Evolutionary conservation across 2,329 filamentous ascomycete species (phyloP).

Genomic region (Botrytis fragariae): DNA sequence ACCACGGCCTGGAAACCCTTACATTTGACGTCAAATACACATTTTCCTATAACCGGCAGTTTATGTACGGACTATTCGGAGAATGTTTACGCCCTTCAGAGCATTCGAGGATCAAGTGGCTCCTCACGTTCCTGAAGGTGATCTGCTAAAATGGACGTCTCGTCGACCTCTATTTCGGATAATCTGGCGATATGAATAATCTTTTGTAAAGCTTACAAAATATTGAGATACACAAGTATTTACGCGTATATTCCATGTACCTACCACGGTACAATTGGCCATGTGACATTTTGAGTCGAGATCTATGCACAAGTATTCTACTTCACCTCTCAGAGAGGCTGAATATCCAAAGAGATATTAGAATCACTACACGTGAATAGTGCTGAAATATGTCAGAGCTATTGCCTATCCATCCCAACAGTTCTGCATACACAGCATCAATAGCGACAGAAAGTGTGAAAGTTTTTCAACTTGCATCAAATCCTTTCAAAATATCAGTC

Average conservation of each 20-base stretch:
- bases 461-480: conserved; percentile 15
- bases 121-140: neutral
- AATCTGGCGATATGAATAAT: neutral
- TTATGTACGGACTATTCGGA: too few relatives aligned
- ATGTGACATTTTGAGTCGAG: neutral
- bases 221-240: neutral
- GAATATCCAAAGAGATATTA: neutral
- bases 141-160: neutral
- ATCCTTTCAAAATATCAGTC: neutral
- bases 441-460: neutral
- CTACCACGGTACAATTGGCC: neutral
- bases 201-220: neutral
- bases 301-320: neutral
- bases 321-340: neutral
- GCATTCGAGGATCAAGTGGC: neutral
- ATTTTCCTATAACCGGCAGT: neutral
- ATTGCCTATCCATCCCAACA: neutral
- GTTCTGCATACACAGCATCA: neutral
- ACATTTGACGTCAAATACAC: neutral
- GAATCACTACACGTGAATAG: neutral
- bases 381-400: neutral
- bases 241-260: neutral
- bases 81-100: neutral
- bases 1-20: neutral
- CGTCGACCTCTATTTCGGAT: neutral